Conservation (phyloP, 345 rosid genomes). For the Bruguiera gymnorhiza region DNA sequence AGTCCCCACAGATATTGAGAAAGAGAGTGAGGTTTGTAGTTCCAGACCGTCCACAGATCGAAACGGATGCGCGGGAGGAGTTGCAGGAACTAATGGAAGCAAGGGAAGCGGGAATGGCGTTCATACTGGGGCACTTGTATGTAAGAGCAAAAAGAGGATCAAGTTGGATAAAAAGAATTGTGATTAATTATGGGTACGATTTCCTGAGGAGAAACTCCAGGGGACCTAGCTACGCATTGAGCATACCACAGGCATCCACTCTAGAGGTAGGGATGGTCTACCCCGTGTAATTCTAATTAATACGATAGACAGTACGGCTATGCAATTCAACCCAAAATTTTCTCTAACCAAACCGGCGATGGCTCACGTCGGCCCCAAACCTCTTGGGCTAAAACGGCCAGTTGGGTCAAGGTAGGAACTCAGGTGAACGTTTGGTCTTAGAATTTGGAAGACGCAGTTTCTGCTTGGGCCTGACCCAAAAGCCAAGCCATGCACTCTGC, state of each 20-base stretch:
- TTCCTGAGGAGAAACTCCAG: conserved; percentile 20
- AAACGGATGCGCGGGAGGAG: not conserved
- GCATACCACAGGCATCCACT: conserved; percentile 15
- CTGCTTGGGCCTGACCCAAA: too few species aligned
- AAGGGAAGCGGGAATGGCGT: conserved; percentile 11
- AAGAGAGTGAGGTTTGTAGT: conserved; percentile 7
- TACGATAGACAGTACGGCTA: too few species aligned
- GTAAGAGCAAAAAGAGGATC: conserved; percentile 11
- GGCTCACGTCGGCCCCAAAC: too few species aligned
- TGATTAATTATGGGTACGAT: conserved; percentile 2
- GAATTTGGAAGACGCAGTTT: too few species aligned
- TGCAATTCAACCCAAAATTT: too few species aligned
- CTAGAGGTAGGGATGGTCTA: conserved; percentile 23
- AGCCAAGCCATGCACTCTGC: too few species aligned
- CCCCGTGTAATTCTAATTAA: not conserved
- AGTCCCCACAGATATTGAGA: not conserved
- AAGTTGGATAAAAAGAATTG: conserved; percentile 8
- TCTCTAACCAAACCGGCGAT: too few species aligned
- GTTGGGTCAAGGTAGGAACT: too few species aligned
- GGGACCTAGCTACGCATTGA: conserved; percentile 7
- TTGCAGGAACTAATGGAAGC: conserved; percentile 18
- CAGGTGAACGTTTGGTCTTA: too few species aligned
- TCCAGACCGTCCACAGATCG: not conserved
- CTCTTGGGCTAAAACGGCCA: too few species aligned
- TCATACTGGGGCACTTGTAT: conserved; percentile 13